Percentiles rank a stretch among this genome's conserved stretches.
These are phyloP conservation scores for Phytophthora cryptogea DNA, from an alignment of 352 stramenopile species.

Conservation along the genomic window DNA sequence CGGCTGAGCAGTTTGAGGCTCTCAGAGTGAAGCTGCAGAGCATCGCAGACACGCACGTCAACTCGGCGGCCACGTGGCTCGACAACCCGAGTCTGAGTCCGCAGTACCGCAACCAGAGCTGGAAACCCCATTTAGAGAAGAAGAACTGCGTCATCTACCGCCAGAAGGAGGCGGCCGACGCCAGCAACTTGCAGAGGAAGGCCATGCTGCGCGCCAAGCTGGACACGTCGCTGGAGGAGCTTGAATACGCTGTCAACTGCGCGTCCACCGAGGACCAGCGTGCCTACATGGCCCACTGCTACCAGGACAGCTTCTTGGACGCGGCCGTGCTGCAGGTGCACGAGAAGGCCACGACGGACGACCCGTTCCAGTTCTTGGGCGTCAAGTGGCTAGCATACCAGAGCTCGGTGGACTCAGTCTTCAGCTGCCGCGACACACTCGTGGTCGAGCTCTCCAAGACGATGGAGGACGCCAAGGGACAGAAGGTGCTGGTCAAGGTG, in stretches of 20 bases:
- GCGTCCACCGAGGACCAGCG: constrained; percentile 68
- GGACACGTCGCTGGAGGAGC: constrained; percentile 70
- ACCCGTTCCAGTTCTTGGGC: constrained; percentile 73
- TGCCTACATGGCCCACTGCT: constrained; percentile 62
- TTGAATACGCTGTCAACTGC: constrained; percentile 68
- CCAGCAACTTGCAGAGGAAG: constrained; percentile 46
- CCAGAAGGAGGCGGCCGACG: constrained; percentile 51
- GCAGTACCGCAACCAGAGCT: constrained; percentile 59
- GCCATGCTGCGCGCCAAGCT: constrained; percentile 66
- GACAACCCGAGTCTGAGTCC: constrained; percentile 69
- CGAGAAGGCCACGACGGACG: constrained; percentile 42
- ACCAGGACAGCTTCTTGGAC: constrained; percentile 78
- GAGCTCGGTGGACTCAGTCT: constrained; percentile 71
- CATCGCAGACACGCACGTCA: constrained; percentile 49
- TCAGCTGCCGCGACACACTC: constrained; percentile 63
- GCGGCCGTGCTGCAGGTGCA: constrained; percentile 71
- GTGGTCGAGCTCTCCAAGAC: constrained; percentile 68
- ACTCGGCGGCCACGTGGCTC: constrained; percentile 58
- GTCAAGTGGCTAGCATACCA: constrained; percentile 82
- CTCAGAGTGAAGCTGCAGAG: constrained; percentile 37
- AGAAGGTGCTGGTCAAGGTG: constrained; percentile 65
- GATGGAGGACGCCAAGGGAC: constrained; percentile 54
- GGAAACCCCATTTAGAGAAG: constrained; percentile 73
- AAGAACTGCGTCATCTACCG: constrained; percentile 78
- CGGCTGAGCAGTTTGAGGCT: constrained; percentile 32